Evolutionary conservation across 441 rosid species (phyloP).

Genomic region (Melastoma candidum): DNA sequence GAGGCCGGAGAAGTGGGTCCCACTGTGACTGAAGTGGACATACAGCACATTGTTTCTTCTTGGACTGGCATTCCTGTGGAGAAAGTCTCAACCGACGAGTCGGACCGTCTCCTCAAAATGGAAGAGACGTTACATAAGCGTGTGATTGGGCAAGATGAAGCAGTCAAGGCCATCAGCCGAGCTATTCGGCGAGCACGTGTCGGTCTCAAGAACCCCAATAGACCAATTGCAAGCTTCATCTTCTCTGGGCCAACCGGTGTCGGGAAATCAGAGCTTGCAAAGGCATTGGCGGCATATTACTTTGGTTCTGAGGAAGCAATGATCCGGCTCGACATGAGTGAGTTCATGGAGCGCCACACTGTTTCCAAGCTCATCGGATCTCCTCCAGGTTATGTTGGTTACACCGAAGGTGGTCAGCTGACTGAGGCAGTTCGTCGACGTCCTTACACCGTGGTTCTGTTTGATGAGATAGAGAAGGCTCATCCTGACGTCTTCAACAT

Average conservation of each 20-base stretch:
- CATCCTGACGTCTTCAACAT: constrained; percentile 96
- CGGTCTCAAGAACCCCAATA: constrained; percentile 92
- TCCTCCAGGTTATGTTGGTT: constrained; percentile 98
- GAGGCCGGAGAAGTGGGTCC: constrained; percentile 92
- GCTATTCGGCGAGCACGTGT: constrained; percentile 98
- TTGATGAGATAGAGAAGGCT: constrained; percentile 97
- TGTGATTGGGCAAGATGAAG: constrained; percentile 96
- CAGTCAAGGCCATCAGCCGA: constrained; percentile 86
- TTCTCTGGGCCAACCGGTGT: constrained; percentile 99
- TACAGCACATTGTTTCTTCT: constrained; percentile 85
- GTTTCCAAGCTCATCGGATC: constrained; percentile 97
- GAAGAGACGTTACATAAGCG: constrained; percentile 90
- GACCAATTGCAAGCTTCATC: constrained; percentile 96
- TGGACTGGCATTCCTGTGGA: constrained; percentile 99
- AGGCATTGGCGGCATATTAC: constrained; percentile 87
- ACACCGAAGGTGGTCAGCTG: constrained; percentile 93
- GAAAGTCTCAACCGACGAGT: constrained; percentile 90
- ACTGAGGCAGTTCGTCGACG: constrained; percentile 97
- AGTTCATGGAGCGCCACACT: constrained; percentile 95
- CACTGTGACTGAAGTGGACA: constrained; percentile 69
- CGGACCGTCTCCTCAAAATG: constrained; percentile 91
- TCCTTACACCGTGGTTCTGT: constrained; percentile 82
- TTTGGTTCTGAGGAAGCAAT: constrained; percentile 96
- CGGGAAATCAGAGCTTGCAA: constrained; percentile 95
- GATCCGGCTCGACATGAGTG: constrained; percentile 98